A percentile compares a stretch with the other conserved stretches of the same genome.
These are phyloP conservation scores for Phytophthora rubi DNA, from an alignment of 352 stramenopile species.

Conservation along the genomic window DNA sequence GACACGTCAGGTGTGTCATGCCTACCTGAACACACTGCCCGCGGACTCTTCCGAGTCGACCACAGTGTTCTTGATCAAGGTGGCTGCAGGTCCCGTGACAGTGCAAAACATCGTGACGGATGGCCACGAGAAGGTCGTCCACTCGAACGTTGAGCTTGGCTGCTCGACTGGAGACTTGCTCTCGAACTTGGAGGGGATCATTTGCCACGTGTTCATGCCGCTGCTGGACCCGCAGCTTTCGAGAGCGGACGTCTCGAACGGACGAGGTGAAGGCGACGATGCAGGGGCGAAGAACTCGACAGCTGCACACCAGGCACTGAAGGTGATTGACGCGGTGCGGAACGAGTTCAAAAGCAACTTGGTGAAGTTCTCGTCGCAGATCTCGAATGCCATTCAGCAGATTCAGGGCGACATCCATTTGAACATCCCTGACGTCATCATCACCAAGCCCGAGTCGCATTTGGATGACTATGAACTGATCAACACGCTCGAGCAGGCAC, in stretches of 20 bases:
- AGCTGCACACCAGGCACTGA: constrained; percentile 55
- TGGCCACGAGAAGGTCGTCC: constrained; percentile 54
- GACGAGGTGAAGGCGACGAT: constrained; percentile 19
- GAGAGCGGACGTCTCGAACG: constrained; percentile 19
- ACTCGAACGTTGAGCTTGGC: constrained; percentile 84
- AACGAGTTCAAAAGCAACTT: constrained; percentile 92
- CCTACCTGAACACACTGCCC: constrained; percentile 75
- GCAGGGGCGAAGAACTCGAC: constrained; percentile 17
- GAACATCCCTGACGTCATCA: constrained; percentile 91
- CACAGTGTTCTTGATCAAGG: constrained; percentile 86
- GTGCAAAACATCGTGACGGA: constrained; percentile 42
- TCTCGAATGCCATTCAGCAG: constrained; percentile 93
- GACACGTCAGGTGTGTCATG: constrained; percentile 62
- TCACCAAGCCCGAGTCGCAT: constrained; percentile 88
- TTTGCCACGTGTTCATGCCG: constrained; percentile 91
- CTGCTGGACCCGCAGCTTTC: constrained; percentile 81
- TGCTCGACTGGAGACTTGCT: constrained; percentile 89
- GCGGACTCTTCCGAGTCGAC: constrained; percentile 62
- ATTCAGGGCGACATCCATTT: constrained; percentile 95
- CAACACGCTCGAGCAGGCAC: constrained; percentile 88
- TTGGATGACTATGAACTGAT: constrained; percentile 89
- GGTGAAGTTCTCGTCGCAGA: constrained; percentile 93
- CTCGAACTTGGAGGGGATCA: constrained; percentile 84
- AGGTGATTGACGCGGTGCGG: constrained; percentile 83
- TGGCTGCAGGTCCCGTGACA: constrained; percentile 54